Conservation (phyloP, 805 yeast species). For the Candida insectalens region DNA sequence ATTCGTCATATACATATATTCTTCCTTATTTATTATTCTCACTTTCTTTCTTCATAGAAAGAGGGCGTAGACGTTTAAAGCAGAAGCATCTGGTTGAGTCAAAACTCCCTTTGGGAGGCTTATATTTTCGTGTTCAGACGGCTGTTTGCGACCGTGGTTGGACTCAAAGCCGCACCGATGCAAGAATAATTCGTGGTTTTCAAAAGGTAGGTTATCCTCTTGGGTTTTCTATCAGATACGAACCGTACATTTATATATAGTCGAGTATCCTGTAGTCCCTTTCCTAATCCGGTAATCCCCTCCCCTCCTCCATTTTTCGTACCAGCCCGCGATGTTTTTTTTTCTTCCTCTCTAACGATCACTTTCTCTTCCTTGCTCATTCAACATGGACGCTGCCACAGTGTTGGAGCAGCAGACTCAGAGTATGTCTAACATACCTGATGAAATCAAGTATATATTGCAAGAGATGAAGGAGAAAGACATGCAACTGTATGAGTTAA, state of each 20-base stretch:
- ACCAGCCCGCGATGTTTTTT: too few relatives aligned
- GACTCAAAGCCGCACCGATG: conserved; percentile 3
- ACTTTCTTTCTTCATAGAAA: too few relatives aligned
- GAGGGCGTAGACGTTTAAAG: too few relatives aligned
- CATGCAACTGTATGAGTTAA: conserved; percentile 49
- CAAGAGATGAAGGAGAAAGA: conserved; percentile 74
- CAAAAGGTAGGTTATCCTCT: conserved; percentile 2
- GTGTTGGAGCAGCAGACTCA: conserved; percentile 59
- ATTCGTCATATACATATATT: too few relatives aligned
- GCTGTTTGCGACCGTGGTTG: too few relatives aligned
- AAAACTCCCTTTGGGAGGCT: neutral
- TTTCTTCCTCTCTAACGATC: too few relatives aligned
- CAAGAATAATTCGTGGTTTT: conserved; percentile 1
- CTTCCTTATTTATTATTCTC: too few relatives aligned
- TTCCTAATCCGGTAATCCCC: too few relatives aligned
- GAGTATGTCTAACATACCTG: conserved; percentile 68
- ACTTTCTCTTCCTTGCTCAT: too few relatives aligned
- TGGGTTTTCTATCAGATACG: conserved; percentile 2
- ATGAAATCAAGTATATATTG: conserved; percentile 71
- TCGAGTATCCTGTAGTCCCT: too few relatives aligned
- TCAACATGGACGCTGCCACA: conserved; percentile 81
- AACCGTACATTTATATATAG: conserved; percentile 2
- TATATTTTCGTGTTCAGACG: conserved; percentile 1
- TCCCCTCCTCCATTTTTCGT: too few relatives aligned
- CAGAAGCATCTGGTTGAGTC: conserved; percentile 1